A percentile compares a stretch with the other conserved stretches of the same genome.
phyloP scores from a whole-genome alignment of 495 filamentous ascomycete genomes.

The Hypoxylon perforatum region DNA sequence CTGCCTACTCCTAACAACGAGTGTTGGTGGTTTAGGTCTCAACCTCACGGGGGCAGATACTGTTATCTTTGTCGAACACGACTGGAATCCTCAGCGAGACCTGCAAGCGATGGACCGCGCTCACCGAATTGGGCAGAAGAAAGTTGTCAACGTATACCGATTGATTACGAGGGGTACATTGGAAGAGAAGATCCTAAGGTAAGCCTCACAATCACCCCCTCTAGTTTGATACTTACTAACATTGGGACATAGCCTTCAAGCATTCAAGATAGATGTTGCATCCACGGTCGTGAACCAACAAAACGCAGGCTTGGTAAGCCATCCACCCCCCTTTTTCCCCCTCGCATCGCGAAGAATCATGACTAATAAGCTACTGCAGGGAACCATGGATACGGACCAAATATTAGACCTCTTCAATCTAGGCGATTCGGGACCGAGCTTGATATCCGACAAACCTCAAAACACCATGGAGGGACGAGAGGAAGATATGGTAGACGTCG shows the following conservation, averaged over 20 bases:
- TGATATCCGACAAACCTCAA: conserved; percentile 66
- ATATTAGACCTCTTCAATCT: conserved; percentile 97
- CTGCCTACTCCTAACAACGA: conserved; percentile 89
- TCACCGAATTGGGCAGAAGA: conserved; percentile 98
- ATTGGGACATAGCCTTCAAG: conserved; percentile 77
- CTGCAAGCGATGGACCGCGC: conserved; percentile 99
- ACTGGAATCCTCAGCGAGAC: conserved; percentile 99
- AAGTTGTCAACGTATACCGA: conserved; percentile 99
- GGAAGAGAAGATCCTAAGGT: conserved; percentile 93
- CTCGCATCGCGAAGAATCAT: background rate
- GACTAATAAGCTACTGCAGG: conserved; percentile 38
- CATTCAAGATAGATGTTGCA: conserved; percentile 99
- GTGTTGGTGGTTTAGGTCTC: conserved; percentile 91
- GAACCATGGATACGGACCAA: conserved; percentile 95
- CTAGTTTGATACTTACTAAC: conserved; percentile 17
- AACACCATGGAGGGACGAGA: conserved; percentile 72
- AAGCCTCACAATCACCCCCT: conserved; percentile 48
- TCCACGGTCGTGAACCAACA: conserved; percentile 99
- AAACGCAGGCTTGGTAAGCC: conserved; percentile 85
- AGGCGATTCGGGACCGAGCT: conserved; percentile 76
- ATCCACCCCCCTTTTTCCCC: background rate
- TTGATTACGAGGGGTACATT: conserved; percentile 93
- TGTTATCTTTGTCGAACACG: conserved; percentile 98
- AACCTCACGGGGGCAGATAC: conserved; percentile 98
- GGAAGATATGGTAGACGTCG: conserved; percentile 93